Evolutionary conservation across 345 rosid genomes (phyloP).

Genomic region (Acer saccharum): DNA sequence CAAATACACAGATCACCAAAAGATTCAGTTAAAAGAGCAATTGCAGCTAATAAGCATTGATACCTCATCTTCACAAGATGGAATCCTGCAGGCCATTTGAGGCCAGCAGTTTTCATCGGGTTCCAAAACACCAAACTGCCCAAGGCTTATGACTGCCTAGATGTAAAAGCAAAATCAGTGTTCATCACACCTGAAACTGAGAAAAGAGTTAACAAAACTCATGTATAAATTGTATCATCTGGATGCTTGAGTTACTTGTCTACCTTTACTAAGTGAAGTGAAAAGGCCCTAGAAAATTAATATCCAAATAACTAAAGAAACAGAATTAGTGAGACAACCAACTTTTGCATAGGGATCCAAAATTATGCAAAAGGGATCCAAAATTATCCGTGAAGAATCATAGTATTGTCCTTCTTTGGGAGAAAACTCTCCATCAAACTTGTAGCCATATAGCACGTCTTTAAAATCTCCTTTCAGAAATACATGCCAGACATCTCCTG

Average conservation of each 20-base stretch:
- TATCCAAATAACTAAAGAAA: background rate
- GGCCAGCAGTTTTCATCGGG: conserved; percentile 81
- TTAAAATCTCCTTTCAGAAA: conserved; percentile 69
- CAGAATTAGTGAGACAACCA: conserved; percentile 1
- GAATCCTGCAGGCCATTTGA: conserved; percentile 90
- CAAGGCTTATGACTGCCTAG: conserved; percentile 87
- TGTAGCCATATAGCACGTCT: conserved; percentile 79
- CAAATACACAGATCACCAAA: background rate
- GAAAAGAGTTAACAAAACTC: too few species aligned
- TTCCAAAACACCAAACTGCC: conserved; percentile 72
- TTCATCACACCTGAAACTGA: too few species aligned
- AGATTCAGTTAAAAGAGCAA: background rate
- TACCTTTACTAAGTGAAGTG: background rate
- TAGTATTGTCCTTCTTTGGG: conserved; percentile 71
- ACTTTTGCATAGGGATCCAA: conserved; percentile 98
- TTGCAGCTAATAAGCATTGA: background rate
- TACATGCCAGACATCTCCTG: conserved; percentile 88
- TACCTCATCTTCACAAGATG: conserved; percentile 50
- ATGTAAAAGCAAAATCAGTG: conserved; percentile 17
- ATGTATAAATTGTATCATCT: background rate
- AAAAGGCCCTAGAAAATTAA: background rate
- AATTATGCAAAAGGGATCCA: conserved; percentile 27
- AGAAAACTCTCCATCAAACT: conserved; percentile 72
- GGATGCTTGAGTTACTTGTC: background rate
- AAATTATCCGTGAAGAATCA: conserved; percentile 41